These are phyloP conservation scores for Globisporangium abappressorium DNA, from an alignment of 352 stramenopile genomes.

Conservation along the genomic window DNA sequence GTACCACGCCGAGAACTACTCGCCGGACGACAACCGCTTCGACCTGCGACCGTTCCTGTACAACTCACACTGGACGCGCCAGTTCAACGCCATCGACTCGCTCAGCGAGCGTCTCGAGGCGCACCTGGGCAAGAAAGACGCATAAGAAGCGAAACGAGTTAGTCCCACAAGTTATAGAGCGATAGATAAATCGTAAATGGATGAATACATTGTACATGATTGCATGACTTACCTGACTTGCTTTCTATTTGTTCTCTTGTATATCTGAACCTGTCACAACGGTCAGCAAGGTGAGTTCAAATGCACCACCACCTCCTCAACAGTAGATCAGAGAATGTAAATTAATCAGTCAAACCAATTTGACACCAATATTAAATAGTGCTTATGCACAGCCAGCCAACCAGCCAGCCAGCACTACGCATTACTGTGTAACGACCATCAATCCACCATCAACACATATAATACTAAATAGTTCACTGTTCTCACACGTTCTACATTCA, in stretches of 20 bases:
- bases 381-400: background rate
- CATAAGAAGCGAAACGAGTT: background rate
- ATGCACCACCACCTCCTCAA: background rate
- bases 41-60: constrained; percentile 98
- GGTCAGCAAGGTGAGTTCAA: background rate
- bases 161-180: background rate
- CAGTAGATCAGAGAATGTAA: background rate
- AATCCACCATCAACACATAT: background rate
- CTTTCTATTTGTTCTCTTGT: background rate
- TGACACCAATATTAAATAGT: background rate
- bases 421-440: background rate
- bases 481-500: background rate
- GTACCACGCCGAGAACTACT: constrained; percentile 98
- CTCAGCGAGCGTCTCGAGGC: constrained; percentile 70
- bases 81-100: constrained; percentile 94
- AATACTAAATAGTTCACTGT: background rate
- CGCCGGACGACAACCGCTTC: constrained; percentile 98
- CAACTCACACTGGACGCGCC: constrained; percentile 92
- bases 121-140: constrained; percentile 54
- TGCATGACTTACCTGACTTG: background rate
- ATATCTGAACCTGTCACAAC: background rate
- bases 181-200: constrained; percentile 1
- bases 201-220: background rate
- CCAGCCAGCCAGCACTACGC: too few relatives aligned
- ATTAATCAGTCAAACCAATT: background rate